Evolutionary conservation across 345 rosid genomes (phyloP).

Genomic region (Orychophragmus violaceus): DNA sequence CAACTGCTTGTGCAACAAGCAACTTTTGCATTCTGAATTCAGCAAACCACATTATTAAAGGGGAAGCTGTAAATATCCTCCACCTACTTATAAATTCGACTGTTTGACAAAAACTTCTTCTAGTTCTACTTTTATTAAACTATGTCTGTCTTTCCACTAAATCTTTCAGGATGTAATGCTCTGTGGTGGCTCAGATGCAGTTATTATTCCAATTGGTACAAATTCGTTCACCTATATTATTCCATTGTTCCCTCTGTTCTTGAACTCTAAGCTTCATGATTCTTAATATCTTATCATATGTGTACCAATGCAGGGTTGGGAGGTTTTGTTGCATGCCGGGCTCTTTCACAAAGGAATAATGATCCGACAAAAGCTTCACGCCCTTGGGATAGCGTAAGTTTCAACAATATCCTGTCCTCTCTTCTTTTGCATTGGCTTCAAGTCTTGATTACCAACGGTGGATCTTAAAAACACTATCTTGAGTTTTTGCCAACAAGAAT

Average conservation of each 20-base stretch:
- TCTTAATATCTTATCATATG: slow-evolving; percentile 5
- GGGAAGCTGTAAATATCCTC: slow-evolving; percentile 86
- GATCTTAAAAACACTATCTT: not conserved
- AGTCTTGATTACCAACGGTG: not conserved
- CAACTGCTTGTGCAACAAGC: slow-evolving; percentile 95
- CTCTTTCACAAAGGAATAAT: slow-evolving; percentile 80
- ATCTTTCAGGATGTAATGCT: slow-evolving; percentile 81
- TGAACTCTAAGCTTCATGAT: not conserved
- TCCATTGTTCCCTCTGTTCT: not conserved
- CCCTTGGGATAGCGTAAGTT: slow-evolving; percentile 86
- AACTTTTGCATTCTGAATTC: slow-evolving; percentile 90
- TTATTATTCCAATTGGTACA: slow-evolving; percentile 83
- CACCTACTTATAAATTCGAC: not conserved
- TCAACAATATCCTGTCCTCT: not conserved
- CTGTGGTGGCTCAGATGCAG: slow-evolving; percentile 94
- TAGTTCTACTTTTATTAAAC: slow-evolving; percentile 1
- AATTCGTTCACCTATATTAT: slow-evolving; percentile 13
- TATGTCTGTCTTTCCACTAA: not conserved
- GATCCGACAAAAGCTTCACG: slow-evolving; percentile 96
- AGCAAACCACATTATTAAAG: slow-evolving; percentile 86
- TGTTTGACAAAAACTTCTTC: slow-evolving; percentile 4
- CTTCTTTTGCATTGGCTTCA: not conserved
- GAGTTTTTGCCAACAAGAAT: not conserved
- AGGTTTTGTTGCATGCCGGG: slow-evolving; percentile 91
- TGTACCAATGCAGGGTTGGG: slow-evolving; percentile 69